Conservation (phyloP, 257 asterid species). For the Solanum ahanhuiri region DNA sequence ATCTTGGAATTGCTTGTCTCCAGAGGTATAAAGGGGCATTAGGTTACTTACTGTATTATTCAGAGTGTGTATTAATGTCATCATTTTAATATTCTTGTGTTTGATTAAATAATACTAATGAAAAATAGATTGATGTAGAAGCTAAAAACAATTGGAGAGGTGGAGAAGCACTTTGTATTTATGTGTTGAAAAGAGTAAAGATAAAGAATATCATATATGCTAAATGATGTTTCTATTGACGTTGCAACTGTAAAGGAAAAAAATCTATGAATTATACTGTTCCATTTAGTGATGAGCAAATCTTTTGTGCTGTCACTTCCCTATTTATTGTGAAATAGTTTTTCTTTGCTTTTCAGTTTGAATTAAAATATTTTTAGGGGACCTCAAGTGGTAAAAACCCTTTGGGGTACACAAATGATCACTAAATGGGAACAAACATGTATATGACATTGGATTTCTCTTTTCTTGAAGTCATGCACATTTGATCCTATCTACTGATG, state of each 20-base stretch:
- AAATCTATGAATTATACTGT: neutral
- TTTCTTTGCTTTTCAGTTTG: neutral
- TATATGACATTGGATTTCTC: neutral
- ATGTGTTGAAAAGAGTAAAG: neutral
- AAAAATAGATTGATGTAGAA: neutral
- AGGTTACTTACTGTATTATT: neutral
- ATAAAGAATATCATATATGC: neutral
- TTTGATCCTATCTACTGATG: neutral
- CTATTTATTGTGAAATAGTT: neutral
- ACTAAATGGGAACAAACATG: neutral
- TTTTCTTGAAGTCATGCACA: neutral
- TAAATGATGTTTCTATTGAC: neutral
- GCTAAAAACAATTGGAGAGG: neutral
- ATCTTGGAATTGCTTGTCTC: constrained; percentile 87
- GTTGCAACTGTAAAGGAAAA: neutral
- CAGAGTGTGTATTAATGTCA: neutral
- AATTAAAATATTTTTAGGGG: neutral
- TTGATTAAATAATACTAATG: neutral
- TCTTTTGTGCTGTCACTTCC: neutral
- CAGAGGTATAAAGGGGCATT: constrained; percentile 49
- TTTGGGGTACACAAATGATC: neutral
- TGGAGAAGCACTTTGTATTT: neutral
- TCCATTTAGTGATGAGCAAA: neutral
- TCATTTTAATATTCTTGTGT: neutral
- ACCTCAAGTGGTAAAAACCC: neutral